phyloP scores from a whole-genome alignment of 805 yeast genomes.

The Saccharomycopsis fodiens region DNA sequence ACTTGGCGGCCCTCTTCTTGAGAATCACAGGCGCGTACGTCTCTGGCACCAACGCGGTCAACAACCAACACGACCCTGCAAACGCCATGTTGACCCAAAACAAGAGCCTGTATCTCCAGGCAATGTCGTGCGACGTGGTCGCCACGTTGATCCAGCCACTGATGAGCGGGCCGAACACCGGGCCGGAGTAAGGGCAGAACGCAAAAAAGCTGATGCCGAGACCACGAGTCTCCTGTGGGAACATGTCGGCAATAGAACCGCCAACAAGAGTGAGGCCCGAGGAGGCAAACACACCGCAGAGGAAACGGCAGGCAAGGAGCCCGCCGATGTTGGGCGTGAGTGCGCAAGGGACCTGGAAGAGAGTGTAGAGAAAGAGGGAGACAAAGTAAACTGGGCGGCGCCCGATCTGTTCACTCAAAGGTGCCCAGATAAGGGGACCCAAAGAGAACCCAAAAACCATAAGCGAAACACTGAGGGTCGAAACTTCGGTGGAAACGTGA shows the following conservation, averaged over 20 bases:
- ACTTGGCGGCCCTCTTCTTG: slow-evolving; percentile 52
- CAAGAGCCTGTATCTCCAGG: slow-evolving; percentile 52
- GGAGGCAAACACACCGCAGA: slow-evolving; percentile 80
- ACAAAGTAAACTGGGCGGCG: slow-evolving; percentile 76
- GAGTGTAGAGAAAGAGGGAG: slow-evolving; percentile 63
- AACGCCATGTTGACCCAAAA: slow-evolving; percentile 92
- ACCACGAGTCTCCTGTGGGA: slow-evolving; percentile 75
- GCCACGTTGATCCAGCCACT: slow-evolving; percentile 78
- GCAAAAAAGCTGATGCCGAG: slow-evolving; percentile 87
- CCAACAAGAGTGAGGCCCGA: slow-evolving; percentile 84
- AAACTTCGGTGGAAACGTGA: slow-evolving; percentile 68
- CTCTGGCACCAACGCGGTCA: slow-evolving; percentile 68
- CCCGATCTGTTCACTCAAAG: slow-evolving; percentile 78
- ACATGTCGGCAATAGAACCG: slow-evolving; percentile 86
- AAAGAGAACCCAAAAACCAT: slow-evolving; percentile 86
- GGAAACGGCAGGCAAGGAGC: slow-evolving; percentile 70
- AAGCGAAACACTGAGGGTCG: slow-evolving; percentile 70
- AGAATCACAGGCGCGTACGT: slow-evolving; percentile 82
- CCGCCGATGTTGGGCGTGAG: slow-evolving; percentile 77
- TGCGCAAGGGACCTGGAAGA: slow-evolving; percentile 86
- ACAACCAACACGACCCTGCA: slow-evolving; percentile 76
- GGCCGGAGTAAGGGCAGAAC: slow-evolving; percentile 90
- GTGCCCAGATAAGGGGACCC: slow-evolving; percentile 89
- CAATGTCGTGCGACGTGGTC: slow-evolving; percentile 33
- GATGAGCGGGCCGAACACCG: slow-evolving; percentile 81